Base-by-base conservation (phyloP, 768 basidiomycete species). In the Termitomyces sp. region DNA sequence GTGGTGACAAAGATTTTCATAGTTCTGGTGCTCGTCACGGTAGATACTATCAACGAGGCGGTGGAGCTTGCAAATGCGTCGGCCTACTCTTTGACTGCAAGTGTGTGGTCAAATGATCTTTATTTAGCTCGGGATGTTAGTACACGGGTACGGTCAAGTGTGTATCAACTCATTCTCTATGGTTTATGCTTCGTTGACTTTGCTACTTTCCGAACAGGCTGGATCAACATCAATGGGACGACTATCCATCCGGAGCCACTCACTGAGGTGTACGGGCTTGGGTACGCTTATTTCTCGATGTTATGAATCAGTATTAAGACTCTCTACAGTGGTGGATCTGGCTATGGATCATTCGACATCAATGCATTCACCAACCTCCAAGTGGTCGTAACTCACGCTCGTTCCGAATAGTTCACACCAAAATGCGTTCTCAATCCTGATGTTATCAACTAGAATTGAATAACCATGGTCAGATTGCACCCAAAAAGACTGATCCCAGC, bases 1-100 rank as follows among this genome's bases (percentile, higher is more conserved):
- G n/a, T n/a, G n/a, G n/a, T n/a, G n/a, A n/a, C n/a, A n/a, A n/a
- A n/a, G n/a, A n/a, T 36, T 36, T 36, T 34, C 9, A 5, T 36
- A 77, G 79, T 83, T 0, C 68, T 82, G 13, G 73, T 71, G 6
- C 69, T 85, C 50, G 71, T 75, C 0, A 68, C 74, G 5, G 79
- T 75, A 16, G 78, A 82, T 27, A 79, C 75, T 0, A 64, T 80
- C 6, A 79, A 82, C 22, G 83, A 86, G 64, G 82, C 81, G 6
- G 70, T 86, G 7, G 76, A 78, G 40, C 68, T 84, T n/a, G 83
- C 84, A 2, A 87, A 87, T 62, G 69, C 74, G 1, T 74, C 80
- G 0, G 76, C 79, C 0, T 85, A 82, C 46, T 80, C 82, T 5
- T 69, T 88, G 27, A 69, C 72, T 2, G 72, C 84, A 1, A 72